These are phyloP conservation scores for Peronospora destructor DNA, from an alignment of 352 stramenopile genomes.

Conservation along the genomic window DNA sequence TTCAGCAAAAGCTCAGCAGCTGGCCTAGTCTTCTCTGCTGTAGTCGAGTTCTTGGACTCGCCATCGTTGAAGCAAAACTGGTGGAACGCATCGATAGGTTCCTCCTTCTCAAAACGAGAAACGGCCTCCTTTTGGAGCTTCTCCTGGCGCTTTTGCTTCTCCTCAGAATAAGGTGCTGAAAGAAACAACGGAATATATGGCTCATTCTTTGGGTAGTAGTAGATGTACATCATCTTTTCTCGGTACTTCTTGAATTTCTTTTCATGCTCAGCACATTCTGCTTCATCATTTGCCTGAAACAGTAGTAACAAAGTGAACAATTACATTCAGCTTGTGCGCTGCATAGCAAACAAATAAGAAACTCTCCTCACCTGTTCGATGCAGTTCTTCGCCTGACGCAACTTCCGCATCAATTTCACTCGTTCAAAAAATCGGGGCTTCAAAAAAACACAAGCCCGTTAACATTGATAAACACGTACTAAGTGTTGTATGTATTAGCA, in stretches of 20 bases:
- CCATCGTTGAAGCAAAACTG: slow-evolving; percentile 67
- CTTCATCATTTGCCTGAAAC: slow-evolving; percentile 31
- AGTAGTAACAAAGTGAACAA: slow-evolving; percentile 1
- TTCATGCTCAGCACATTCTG: slow-evolving; percentile 32
- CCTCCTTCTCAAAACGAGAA: slow-evolving; percentile 47
- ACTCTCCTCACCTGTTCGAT: slow-evolving; percentile 36
- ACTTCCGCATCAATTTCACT: slow-evolving; percentile 79
- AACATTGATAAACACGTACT: background rate
- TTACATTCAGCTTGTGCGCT: background rate
- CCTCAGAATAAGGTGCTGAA: slow-evolving; percentile 42
- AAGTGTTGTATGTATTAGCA: background rate
- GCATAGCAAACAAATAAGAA: background rate
- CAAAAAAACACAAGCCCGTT: background rate
- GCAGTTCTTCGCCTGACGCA: slow-evolving; percentile 46
- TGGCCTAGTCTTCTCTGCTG: slow-evolving; percentile 11
- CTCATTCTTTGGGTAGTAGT: slow-evolving; percentile 70
- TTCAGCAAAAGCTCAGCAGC: slow-evolving; percentile 54
- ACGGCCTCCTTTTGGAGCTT: slow-evolving; percentile 42
- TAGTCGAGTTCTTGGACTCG: slow-evolving; percentile 22
- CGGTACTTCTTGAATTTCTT: slow-evolving; percentile 42
- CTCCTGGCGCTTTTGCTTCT: slow-evolving; percentile 40
- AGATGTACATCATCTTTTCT: slow-evolving; percentile 77
- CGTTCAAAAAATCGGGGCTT: slow-evolving; percentile 78
- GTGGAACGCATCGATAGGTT: slow-evolving; percentile 55
- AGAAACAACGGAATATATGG: slow-evolving; percentile 69